Evolutionary conservation across 1,139 yeast genomes (phyloP), one percentile per base, ranked within the genome.

Genomic region (Candida dubliniensis): DNA sequence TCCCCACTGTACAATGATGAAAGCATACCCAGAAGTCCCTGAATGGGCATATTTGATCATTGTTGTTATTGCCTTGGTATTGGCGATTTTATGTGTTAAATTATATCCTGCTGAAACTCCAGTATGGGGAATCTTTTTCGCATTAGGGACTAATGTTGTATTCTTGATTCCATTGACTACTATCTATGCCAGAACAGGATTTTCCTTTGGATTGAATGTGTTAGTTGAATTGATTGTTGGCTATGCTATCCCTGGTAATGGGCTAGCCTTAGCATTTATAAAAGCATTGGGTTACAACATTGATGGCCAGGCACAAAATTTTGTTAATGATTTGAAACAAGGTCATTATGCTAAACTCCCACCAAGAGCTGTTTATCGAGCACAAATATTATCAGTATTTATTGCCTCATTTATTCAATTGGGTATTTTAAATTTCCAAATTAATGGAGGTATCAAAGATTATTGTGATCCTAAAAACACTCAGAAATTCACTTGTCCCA

Each of bases 161-260:
- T 80, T 81, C 55, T 67, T 82, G 58, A 68, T 82, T 64, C 87
- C 77, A 47, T 66, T 81, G 48, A 81, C n/a, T n/a, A n/a, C n/a
- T 42, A 10, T 79, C 30, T 77, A 70, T 51, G 70, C 84, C 3
- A 70, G 76, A 33, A 77, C 82, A 13, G 86, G 82, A 34, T 64
- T 68, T 46, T 57, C 67, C 14, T 66, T 80, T n/a, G n/a, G n/a
- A n/a, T 66, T 81, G 49, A 80, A 81, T 52, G 82, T 81, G 4
- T 60, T 82, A 47, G 81, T 79, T 38, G 86, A 82, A 58, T 65
- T 82, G 52, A 74, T 82, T 47, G 68, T 78, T 39, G 87, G 87
- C 23, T 80, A 81, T 53, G 82, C 83, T 2, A 52, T 81, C 26
- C 87, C 85, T 13, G 84, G 84, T 40, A 79, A 81, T 45, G 82